phyloP scores from a whole-genome alignment of 2,329 filamentous ascomycete genomes.

The Fusarium albosuccineum region DNA sequence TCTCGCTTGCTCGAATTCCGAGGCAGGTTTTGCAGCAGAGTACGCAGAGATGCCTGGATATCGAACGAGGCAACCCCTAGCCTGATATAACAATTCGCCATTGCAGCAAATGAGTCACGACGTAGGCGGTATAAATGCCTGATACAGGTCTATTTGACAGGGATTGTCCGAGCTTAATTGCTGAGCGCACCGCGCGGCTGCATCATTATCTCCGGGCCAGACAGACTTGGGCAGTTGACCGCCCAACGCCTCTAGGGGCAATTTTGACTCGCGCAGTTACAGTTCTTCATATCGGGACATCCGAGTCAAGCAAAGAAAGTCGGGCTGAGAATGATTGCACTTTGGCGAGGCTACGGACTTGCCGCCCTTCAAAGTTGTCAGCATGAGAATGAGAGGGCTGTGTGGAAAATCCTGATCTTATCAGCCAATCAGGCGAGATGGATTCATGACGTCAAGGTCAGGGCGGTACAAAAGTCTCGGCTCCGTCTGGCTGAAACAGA shows the following conservation, averaged over 20 bases:
- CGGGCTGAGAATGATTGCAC: not conserved
- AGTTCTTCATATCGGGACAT: not conserved
- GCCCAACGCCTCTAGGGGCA: slow-evolving; percentile 2
- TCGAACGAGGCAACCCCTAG: slow-evolving; percentile 5
- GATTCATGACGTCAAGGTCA: slow-evolving; percentile 45
- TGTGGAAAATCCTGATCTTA: slow-evolving; percentile 36
- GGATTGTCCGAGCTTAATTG: slow-evolving; percentile 27
- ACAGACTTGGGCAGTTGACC: not conserved
- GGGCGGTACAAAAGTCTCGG: slow-evolving; percentile 12
- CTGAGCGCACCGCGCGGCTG: slow-evolving; percentile 34
- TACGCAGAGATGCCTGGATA: not conserved
- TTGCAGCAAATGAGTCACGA: slow-evolving; percentile 6
- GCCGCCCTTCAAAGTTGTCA: slow-evolving; percentile 34
- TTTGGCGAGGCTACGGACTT: slow-evolving; percentile 24
- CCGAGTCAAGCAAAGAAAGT: slow-evolving; percentile 10
- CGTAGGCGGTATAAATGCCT: slow-evolving; percentile 26
- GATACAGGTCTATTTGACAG: slow-evolving; percentile 29
- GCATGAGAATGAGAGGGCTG: slow-evolving; percentile 24
- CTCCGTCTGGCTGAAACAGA: not conserved
- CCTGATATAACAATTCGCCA: slow-evolving; percentile 4
- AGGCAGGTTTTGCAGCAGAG: not conserved
- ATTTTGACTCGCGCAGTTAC: slow-evolving; percentile 13
- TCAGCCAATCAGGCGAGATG: slow-evolving; percentile 37
- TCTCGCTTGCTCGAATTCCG: not conserved
- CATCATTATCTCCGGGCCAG: slow-evolving; percentile 15